Conservation (phyloP, 495 filamentous ascomycete genomes). For the Xylaria cubensis region DNA sequence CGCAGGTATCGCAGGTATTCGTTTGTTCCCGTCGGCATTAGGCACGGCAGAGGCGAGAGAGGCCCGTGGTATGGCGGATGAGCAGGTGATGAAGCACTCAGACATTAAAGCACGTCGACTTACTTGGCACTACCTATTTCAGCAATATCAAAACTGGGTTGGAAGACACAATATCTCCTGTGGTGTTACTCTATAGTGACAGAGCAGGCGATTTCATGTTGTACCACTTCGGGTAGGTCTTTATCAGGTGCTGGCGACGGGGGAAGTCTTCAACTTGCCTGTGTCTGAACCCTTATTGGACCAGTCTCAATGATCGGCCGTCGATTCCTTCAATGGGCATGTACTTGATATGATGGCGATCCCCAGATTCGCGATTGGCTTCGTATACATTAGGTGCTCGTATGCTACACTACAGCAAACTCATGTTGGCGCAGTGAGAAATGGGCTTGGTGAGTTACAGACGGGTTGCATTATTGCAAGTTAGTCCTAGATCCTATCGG, state of each 20-base stretch:
- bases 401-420: background rate
- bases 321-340: conserved; percentile 14
- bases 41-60: background rate
- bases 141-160: background rate
- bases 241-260: background rate
- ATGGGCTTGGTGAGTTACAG: background rate
- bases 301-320: background rate
- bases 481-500: conserved; percentile 14
- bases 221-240: conserved; percentile 7
- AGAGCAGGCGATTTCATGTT: conserved; percentile 13
- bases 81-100: background rate
- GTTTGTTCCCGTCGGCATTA: conserved; percentile 6
- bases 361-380: background rate
- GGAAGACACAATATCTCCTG: conserved; percentile 1
- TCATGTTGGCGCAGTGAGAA: conserved; percentile 10
- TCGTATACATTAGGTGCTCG: background rate
- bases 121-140: background rate
- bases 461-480: background rate
- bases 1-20: background rate
- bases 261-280: background rate
- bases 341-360: background rate
- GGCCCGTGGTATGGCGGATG: background rate
- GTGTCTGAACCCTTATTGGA: conserved; percentile 10
- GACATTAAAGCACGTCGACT: background rate
- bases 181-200: background rate